Conservation (phyloP, 345 rosid genomes). For the Eucalyptus globulus region DNA sequence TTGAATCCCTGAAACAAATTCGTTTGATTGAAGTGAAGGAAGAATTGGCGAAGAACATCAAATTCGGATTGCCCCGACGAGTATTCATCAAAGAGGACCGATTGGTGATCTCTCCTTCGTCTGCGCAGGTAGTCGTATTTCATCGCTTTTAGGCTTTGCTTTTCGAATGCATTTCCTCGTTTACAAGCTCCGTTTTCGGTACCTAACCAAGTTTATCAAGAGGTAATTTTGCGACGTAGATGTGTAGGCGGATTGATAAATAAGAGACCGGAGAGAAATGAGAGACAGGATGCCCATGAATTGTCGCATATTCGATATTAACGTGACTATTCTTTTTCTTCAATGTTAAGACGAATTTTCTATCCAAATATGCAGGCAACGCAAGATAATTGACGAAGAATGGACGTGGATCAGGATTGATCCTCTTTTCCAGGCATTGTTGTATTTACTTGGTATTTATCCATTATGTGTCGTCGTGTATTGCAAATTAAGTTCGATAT, state of each 20-base stretch:
- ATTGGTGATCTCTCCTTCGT: neutral
- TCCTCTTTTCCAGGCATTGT: neutral
- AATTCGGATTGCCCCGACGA: accelerated
- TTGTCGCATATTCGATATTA: neutral
- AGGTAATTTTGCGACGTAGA: neutral
- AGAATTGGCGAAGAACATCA: neutral
- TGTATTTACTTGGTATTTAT: neutral
- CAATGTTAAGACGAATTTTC: neutral
- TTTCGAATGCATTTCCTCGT: neutral
- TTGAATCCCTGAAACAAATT: neutral
- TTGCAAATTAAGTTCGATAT: too few species aligned
- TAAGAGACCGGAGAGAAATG: neutral
- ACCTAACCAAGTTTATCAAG: neutral
- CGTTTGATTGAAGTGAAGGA: neutral
- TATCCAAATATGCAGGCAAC: neutral
- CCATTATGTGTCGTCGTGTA: too few species aligned
- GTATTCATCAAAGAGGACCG: neutral
- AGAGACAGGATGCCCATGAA: neutral
- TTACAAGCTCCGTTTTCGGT: neutral
- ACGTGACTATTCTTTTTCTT: neutral
- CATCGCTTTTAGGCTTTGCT: neutral
- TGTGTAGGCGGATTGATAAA: neutral
- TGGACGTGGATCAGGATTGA: neutral
- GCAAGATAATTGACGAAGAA: neutral
- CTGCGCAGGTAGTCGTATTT: neutral